A percentile compares a stretch with the other conserved stretches of the same genome.
Conservation (phyloP, 2,329 filamentous ascomycete genomes). For the Chaetomium sp. region DNA sequence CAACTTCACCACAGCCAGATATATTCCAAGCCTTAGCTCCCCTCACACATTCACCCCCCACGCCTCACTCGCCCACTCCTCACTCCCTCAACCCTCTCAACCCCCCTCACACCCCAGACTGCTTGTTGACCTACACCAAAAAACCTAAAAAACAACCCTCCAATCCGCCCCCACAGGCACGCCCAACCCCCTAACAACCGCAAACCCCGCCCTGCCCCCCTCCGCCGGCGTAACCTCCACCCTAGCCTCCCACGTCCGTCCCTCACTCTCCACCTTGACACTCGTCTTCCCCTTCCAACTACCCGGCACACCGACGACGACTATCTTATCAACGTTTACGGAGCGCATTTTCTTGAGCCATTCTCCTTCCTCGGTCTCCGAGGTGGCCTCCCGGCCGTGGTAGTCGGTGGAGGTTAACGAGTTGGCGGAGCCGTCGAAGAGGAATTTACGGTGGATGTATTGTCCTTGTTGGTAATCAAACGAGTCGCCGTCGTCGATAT, state of each 20-base stretch:
- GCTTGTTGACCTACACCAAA: background rate
- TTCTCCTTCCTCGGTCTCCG: constrained; percentile 54
- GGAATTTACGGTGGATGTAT: constrained; percentile 80
- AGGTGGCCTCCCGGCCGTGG: constrained; percentile 46
- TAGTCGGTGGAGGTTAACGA: constrained; percentile 65
- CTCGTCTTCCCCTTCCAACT: constrained; percentile 60
- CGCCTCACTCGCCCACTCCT: too few relatives aligned
- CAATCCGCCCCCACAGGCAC: constrained; percentile 49
- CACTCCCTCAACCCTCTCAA: background rate
- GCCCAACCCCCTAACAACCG: constrained; percentile 45
- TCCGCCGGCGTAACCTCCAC: constrained; percentile 52
- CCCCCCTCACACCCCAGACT: constrained; percentile 17
- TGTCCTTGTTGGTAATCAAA: constrained; percentile 82
- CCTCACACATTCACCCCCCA: too few relatives aligned
- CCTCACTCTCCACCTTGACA: constrained; percentile 50
- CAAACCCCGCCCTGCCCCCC: constrained; percentile 44
- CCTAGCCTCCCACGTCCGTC: constrained; percentile 49
- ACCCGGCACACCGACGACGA: constrained; percentile 72
- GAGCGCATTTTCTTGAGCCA: constrained; percentile 75
- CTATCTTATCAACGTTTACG: constrained; percentile 75
- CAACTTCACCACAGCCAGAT: too few relatives aligned
- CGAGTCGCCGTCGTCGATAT: constrained; percentile 88
- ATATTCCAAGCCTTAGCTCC: too few relatives aligned
- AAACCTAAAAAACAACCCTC: constrained; percentile 34
- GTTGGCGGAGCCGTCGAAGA: constrained; percentile 48